phyloP scores from a whole-genome alignment of 176 grass and related monocot species.

The maize (Zea mays) region Zm-B73-REFERENCE-NAM-5.0 NC_050103.1:120581501-120582000 shows the following conservation, averaged over 20 bases:
- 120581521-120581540: conserved; percentile 34
- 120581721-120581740: conserved; percentile 78
- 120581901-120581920: background rate
- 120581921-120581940: background rate
- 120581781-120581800: conserved; percentile 88
- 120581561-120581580: conserved; percentile 61
- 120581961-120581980: conserved; percentile 82
- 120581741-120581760: conserved; percentile 73
- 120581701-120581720: conserved; percentile 48
- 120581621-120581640: conserved; percentile 42
- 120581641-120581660: conserved; percentile 35
- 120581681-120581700: conserved; percentile 22
- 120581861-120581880: conserved; percentile 37
- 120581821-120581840: conserved; percentile 92
- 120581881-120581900: background rate
- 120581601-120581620: conserved; percentile 70
- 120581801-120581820: conserved; percentile 86
- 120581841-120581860: conserved; percentile 87
- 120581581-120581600: conserved; percentile 46
- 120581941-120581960: conserved; percentile 74
- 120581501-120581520: conserved; percentile 16
- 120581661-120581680: conserved; percentile 24
- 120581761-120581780: conserved; percentile 77
- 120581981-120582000: conserved; percentile 67
- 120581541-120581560: conserved; percentile 33